Conservation (phyloP, 1,139 yeast species). For the Kodamaea suecica region DNA sequence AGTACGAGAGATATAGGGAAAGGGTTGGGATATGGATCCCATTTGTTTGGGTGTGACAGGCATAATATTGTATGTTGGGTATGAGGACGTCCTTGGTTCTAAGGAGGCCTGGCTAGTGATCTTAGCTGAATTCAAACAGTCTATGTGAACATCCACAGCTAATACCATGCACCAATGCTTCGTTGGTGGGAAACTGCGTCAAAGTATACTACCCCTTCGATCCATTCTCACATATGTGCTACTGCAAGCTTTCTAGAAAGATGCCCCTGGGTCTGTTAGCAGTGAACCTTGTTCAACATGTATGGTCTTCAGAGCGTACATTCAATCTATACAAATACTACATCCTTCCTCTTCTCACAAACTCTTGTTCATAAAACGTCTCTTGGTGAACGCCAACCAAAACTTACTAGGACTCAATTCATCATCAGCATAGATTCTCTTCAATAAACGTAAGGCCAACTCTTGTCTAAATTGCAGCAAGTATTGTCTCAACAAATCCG, state of each 20-base stretch:
- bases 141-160: too few relatives aligned
- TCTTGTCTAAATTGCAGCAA: slow-evolving; percentile 94
- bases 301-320: too few relatives aligned
- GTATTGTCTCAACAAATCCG: slow-evolving; percentile 75
- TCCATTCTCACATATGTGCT: too few relatives aligned
- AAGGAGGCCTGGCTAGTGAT: not conserved
- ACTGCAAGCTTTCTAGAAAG: too few relatives aligned
- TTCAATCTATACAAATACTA: not conserved
- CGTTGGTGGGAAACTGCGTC: too few relatives aligned
- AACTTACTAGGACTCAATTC: slow-evolving; percentile 60
- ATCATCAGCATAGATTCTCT: slow-evolving; percentile 64
- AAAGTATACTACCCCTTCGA: too few relatives aligned
- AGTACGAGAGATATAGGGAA: slow-evolving; percentile 25
- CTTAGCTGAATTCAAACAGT: too few relatives aligned
- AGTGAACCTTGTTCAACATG: too few relatives aligned
- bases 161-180: too few relatives aligned
- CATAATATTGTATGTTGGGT: slow-evolving; percentile 1
- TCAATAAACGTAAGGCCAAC: slow-evolving; percentile 74
- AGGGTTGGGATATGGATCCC: slow-evolving; percentile 33
- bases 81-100: not conserved
- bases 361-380: slow-evolving; percentile 90
- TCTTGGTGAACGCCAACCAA: slow-evolving; percentile 95
- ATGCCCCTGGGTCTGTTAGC: too few relatives aligned
- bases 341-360: slow-evolving; percentile 34
- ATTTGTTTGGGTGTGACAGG: slow-evolving; percentile 13